Conservation (phyloP, 495 filamentous ascomycete species). For the Penicillium paxilli region DNA sequence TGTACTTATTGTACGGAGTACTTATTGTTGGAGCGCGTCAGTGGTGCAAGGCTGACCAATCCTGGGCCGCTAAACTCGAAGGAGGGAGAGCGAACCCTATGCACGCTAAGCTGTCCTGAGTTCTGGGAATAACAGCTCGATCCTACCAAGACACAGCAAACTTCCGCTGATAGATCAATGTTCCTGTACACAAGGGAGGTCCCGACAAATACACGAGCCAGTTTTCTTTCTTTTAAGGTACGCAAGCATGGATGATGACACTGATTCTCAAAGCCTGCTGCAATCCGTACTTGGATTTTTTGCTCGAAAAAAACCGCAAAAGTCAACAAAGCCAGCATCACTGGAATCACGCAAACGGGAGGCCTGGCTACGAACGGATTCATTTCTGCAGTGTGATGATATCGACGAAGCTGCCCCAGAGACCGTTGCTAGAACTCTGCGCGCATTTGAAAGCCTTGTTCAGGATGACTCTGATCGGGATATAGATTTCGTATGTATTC, state of each 20-base stretch:
- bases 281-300: conserved; percentile 30
- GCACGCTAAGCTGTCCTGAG: neutral
- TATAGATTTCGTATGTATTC: conserved; percentile 19
- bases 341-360: conserved; percentile 26
- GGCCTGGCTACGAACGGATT: conserved; percentile 33
- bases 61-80: neutral
- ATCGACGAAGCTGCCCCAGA: conserved; percentile 24
- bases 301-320: conserved; percentile 32
- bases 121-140: neutral
- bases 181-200: conserved; percentile 6
- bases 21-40: no score
- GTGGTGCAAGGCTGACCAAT: neutral
- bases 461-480: conserved; percentile 24
- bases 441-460: conserved; percentile 28
- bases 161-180: conserved; percentile 10
- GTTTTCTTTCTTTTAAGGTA: conserved; percentile 10
- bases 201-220: conserved; percentile 7
- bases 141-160: conserved; percentile 6
- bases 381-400: conserved; percentile 28
- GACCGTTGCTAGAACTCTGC: conserved; percentile 22
- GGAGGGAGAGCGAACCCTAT: neutral
- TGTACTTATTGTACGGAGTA: no score
- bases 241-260: conserved; percentile 15
- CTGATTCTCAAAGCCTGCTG: conserved; percentile 24
- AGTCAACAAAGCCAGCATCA: conserved; percentile 21